Conservation (phyloP, 2,329 filamentous ascomycete species). For the Trichoderma semiorbis region DNA sequence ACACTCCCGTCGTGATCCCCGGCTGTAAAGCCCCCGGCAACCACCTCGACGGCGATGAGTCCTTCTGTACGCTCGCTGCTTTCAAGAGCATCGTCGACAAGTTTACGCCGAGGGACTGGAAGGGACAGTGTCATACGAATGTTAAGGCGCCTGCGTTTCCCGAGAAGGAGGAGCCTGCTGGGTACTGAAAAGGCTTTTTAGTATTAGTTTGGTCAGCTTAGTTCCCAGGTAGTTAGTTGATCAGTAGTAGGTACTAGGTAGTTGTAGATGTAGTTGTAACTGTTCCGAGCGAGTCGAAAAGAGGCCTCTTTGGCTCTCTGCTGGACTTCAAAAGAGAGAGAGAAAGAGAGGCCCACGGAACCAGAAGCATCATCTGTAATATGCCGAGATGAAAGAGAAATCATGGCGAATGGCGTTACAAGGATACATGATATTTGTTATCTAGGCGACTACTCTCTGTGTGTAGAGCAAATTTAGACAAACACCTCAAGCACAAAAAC, state of each 20-base stretch:
- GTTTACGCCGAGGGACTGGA: slow-evolving; percentile 81
- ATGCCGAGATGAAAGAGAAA: not conserved
- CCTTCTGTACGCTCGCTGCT: slow-evolving; percentile 84
- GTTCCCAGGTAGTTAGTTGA: too few species aligned
- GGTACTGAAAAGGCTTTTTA: slow-evolving; percentile 34
- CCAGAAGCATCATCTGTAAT: not conserved
- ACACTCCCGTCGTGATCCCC: slow-evolving; percentile 74
- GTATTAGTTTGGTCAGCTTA: not conserved
- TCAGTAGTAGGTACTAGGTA: too few species aligned
- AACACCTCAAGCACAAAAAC: not conserved
- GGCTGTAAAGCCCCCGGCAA: slow-evolving; percentile 74
- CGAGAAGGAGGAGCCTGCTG: slow-evolving; percentile 49
- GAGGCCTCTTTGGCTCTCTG: not conserved
- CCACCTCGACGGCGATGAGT: slow-evolving; percentile 81
- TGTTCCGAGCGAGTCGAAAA: not conserved
- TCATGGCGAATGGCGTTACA: not conserved
- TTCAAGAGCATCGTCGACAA: slow-evolving; percentile 93
- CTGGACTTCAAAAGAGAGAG: not conserved
- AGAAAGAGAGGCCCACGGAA: not conserved
- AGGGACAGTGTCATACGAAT: slow-evolving; percentile 48
- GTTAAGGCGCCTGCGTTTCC: slow-evolving; percentile 44
- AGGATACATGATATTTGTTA: not conserved
- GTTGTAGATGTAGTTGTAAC: too few species aligned
- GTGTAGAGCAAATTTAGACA: not conserved
- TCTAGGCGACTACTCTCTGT: not conserved